phyloP scores from a whole-genome alignment of 768 basidiomycete genomes.

The Phaeotremella skinneri region DNA sequence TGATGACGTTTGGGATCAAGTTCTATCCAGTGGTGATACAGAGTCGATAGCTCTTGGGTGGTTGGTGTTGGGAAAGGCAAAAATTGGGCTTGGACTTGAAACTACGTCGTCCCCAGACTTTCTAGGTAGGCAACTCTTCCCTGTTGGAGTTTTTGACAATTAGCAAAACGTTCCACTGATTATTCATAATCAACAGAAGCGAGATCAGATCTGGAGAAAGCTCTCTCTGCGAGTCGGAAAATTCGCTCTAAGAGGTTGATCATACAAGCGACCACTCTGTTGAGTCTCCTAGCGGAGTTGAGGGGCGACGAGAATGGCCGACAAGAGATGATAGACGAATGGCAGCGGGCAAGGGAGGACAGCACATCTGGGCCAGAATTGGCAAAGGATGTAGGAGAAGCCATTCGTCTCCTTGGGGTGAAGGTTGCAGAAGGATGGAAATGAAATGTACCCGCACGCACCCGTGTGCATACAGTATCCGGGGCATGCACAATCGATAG shows the following conservation, averaged over 20 bases:
- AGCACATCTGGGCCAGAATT: background rate
- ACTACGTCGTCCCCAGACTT: background rate
- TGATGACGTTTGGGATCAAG: constrained; percentile 30
- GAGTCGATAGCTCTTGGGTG: constrained; percentile 23
- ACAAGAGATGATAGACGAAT: constrained; percentile 3
- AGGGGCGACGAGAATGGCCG: background rate
- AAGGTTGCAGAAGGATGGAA: constrained; percentile 28
- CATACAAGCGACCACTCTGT: constrained; percentile 10
- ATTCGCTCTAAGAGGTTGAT: constrained; percentile 17
- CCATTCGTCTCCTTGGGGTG: constrained; percentile 33
- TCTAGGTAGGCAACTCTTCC: background rate
- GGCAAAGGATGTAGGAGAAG: constrained; percentile 14
- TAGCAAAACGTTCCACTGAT: background rate
- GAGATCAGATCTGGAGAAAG: constrained; percentile 6
- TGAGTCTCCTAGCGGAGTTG: constrained; percentile 17
- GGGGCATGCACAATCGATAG: too few relatives aligned
- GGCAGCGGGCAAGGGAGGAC: constrained; percentile 4
- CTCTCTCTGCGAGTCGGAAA: constrained; percentile 13
- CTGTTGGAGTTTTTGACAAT: background rate
- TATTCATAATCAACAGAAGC: constrained; percentile 9
- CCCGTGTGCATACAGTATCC: too few relatives aligned
- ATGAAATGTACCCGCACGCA: constrained; percentile 17
- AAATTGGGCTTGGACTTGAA: constrained; percentile 22
- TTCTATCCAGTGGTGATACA: constrained; percentile 19
- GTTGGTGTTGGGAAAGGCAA: constrained; percentile 30